Base-by-base conservation (phyloP, 2,329 filamentous ascomycete genomes). In the Colletotrichum cordylinicola region DNA sequence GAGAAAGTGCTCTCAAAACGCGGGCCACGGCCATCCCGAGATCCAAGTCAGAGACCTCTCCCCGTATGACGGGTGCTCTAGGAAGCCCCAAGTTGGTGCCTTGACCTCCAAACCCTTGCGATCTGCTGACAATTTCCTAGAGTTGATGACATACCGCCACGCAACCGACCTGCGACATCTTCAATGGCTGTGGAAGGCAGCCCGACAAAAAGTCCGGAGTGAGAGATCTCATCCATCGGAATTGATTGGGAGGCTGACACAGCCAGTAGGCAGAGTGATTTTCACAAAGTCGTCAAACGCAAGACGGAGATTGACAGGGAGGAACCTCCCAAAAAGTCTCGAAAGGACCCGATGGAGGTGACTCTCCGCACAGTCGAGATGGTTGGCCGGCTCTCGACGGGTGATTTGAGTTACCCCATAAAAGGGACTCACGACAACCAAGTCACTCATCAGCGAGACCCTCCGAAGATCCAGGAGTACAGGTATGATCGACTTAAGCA, bases 1-100 rank as follows among this genome's bases (percentile, higher is more conserved):
- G 24, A 10, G 7, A 15, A 16, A 75, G 72, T 31, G 72, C 33
- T 18, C 61, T 75, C 10, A 75, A 75, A 55, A 72, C 71, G 29
- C 43, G 43, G 43, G 43, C 3, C n/a, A 52, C n/a, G 12, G 43
- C 43, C 10, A 52, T 52, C 43, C n/a, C 43, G n/a, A 52, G 10
- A 8, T 52, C 43, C 4, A 52, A 52, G n/a, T 52, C n/a, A 24
- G 43, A 52, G 10, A 13, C 43, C n/a, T 52, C 43, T 52, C 3
- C 43, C 4, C n/a, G 43, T 21, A 8, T 52, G 43, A 52, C 43
- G 43, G 43, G 43, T 52, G 43, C 43, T 52, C n/a, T 21, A 21
- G 43, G 43, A 52, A 52, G 6, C n/a, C n/a, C 43, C n/a, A 52
- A 13, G 43, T 52, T 4, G 43, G 43, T 24, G 43, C 43, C 2